Percentiles rank a stretch among this genome's conserved stretches.
Conservation (phyloP, 306 rosid genomes). For the Cucurbita maxima region DNA sequence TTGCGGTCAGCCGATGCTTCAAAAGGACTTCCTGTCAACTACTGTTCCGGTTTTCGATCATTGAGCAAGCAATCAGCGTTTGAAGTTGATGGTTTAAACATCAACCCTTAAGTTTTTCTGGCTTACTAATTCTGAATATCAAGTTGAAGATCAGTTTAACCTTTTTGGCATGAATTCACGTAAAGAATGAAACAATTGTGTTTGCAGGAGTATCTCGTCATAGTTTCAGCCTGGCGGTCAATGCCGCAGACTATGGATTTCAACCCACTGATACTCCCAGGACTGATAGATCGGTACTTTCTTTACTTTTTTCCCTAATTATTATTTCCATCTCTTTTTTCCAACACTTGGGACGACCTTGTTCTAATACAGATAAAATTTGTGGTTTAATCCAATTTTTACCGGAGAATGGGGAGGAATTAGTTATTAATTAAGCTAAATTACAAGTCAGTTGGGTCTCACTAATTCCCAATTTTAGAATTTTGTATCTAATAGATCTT, state of each 20-base stretch:
- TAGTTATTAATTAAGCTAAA: neutral
- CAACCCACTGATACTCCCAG: conserved; percentile 87
- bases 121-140: neutral
- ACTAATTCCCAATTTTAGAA: too few relatives aligned
- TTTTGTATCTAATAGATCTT: too few relatives aligned
- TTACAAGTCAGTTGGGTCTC: too few relatives aligned
- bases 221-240: conserved; percentile 68
- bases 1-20: conserved; percentile 44
- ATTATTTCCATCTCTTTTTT: neutral
- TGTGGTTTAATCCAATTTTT: neutral
- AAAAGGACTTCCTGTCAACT: conserved; percentile 78
- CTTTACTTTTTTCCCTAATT: neutral
- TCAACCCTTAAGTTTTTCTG: neutral
- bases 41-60: conserved; percentile 80
- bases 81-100: conserved; percentile 47
- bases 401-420: neutral
- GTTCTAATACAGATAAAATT: neutral
- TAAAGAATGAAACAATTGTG: conserved; percentile 2
- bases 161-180: neutral
- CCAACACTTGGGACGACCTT: neutral
- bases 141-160: neutral
- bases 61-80: conserved; percentile 27
- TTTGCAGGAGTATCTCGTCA: conserved; percentile 75
- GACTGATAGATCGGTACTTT: conserved; percentile 83
- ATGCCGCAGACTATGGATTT: conserved; percentile 76